Evolutionary conservation across 352 stramenopile genomes (phyloP).

Genomic region (Pythium coloratum): DNA sequence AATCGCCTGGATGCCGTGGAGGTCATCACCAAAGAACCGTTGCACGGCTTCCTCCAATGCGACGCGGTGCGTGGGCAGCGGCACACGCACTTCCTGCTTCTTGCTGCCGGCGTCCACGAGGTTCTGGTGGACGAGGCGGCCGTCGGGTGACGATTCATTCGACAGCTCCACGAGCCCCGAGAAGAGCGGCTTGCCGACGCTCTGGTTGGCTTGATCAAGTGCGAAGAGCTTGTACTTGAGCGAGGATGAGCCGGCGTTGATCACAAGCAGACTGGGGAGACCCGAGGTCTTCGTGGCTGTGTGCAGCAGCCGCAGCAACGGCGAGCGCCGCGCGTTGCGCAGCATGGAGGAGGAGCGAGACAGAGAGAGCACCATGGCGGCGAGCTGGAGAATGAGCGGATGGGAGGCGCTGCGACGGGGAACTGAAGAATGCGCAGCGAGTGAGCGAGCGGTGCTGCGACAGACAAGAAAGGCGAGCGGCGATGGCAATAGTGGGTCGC

Average conservation of each 20-base stretch:
- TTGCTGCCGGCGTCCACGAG: conserved; percentile 34
- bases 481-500: background rate
- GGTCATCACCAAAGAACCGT: conserved; percentile 58
- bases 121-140: conserved; percentile 68
- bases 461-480: too few relatives aligned
- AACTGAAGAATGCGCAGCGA: background rate
- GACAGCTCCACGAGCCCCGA: conserved; percentile 79
- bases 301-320: conserved; percentile 12
- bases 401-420: background rate
- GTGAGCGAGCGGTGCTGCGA: background rate
- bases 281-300: conserved; percentile 1
- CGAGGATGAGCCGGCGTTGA: conserved; percentile 81
- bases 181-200: conserved; percentile 62
- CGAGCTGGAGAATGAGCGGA: background rate
- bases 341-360: conserved; percentile 14
- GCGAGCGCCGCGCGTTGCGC: conserved; percentile 21
- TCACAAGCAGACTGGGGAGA: conserved; percentile 45
- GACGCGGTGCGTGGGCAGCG: conserved; percentile 51
- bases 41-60: conserved; percentile 60
- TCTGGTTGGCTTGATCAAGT: conserved; percentile 23
- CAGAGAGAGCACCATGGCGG: conserved; percentile 24
- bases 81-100: conserved; percentile 53
- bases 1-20: conserved; percentile 64
- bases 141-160: conserved; percentile 53
- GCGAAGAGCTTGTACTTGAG: conserved; percentile 88